Evolutionary conservation across 139 green algal genomes (phyloP).

Genomic region (Picochlorum sp.): DNA sequence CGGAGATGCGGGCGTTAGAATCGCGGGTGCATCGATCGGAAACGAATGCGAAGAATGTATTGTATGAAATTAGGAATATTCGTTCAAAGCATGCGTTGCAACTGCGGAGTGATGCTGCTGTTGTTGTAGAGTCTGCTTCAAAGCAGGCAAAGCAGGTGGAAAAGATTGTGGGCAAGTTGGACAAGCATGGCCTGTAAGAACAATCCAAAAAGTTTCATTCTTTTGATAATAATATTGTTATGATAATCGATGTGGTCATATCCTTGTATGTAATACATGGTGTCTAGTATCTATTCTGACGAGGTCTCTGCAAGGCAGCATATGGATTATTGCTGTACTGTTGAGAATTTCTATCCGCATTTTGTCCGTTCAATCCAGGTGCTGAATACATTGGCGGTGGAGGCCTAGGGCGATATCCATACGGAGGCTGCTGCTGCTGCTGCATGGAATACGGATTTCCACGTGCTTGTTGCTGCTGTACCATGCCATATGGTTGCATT

Average conservation of each 20-base stretch:
- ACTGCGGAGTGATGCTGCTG: conserved; percentile 27
- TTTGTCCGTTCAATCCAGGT: background rate
- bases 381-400: background rate
- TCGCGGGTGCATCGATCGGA: conserved; percentile 11
- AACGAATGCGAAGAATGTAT: conserved; percentile 11
- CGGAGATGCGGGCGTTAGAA: conserved; percentile 22
- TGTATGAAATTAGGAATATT: conserved; percentile 28
- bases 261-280: background rate
- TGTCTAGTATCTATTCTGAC: background rate
- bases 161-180: conserved; percentile 12
- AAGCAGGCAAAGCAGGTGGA: conserved; percentile 15
- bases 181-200: conserved; percentile 21
- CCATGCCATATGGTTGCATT: too few relatives aligned
- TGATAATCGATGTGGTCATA: too few relatives aligned
- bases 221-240: background rate
- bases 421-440: background rate
- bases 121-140: background rate
- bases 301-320: background rate
- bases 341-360: background rate
- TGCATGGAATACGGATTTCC: conserved; percentile 1
- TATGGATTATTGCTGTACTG: conserved; percentile 9
- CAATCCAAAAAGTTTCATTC: background rate
- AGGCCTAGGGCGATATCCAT: background rate
- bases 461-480: background rate
- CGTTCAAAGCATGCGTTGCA: conserved; percentile 27